Conservation (phyloP, 768 basidiomycete genomes). For the Tylopilus felleus region DNA sequence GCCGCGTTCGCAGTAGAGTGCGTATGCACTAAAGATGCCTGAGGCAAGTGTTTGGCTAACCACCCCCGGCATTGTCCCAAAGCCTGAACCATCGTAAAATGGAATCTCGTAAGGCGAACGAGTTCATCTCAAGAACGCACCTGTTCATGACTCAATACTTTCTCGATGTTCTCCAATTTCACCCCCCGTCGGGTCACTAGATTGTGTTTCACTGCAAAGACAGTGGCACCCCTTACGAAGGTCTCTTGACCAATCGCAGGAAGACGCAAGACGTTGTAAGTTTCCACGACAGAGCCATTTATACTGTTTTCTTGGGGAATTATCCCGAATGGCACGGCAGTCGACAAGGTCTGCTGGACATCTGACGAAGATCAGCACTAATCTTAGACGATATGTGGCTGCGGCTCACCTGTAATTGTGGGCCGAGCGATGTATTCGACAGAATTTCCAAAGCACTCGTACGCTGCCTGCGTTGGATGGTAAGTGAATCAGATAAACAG, state of each 20-base stretch:
- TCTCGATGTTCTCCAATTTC: conserved; percentile 49
- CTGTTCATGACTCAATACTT: conserved; percentile 78
- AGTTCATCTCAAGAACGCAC: conserved; percentile 35
- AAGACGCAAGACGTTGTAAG: conserved; percentile 61
- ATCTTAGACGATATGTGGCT: neutral
- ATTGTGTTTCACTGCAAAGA: conserved; percentile 64
- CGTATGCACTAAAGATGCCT: conserved; percentile 50
- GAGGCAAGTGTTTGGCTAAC: conserved; percentile 50
- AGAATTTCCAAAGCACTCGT: conserved; percentile 41
- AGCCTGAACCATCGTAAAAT: conserved; percentile 44
- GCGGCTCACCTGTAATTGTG: conserved; percentile 40
- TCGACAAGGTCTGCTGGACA: conserved; percentile 52
- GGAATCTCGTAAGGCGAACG: neutral
- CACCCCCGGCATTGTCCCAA: conserved; percentile 76
- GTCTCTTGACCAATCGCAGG: conserved; percentile 35
- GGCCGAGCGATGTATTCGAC: conserved; percentile 42
- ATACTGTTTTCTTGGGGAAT: conserved; percentile 80
- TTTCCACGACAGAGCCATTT: conserved; percentile 70
- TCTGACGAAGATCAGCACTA: conserved; percentile 37
- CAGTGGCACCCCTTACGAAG: conserved; percentile 59
- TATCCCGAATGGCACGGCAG: conserved; percentile 48
- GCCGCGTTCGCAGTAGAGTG: conserved; percentile 76
- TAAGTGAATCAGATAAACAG: conserved; percentile 21
- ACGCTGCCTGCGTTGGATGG: conserved; percentile 39
- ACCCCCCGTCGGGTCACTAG: conserved; percentile 62